Evolutionary conservation across 345 rosid species (phyloP).

Genomic region (Citrus glauca): DNA sequence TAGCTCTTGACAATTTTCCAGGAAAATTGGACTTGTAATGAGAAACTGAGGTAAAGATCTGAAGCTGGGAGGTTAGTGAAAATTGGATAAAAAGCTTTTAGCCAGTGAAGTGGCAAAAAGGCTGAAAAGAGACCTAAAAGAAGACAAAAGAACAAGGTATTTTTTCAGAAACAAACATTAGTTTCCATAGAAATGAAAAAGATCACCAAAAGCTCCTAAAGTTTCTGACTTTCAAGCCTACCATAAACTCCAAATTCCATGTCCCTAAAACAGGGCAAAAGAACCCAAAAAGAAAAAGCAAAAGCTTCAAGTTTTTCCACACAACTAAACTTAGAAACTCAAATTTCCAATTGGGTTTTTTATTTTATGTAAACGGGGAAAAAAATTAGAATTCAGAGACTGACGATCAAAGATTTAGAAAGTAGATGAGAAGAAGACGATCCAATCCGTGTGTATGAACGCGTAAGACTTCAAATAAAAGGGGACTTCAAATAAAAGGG

Average conservation of each 20-base stretch:
- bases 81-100: background rate
- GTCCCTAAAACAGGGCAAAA: background rate
- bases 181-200: background rate
- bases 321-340: background rate
- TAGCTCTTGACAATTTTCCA: background rate
- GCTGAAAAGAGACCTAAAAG: background rate
- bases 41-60: background rate
- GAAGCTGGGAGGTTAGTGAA: background rate
- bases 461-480: slow-evolving; percentile 32
- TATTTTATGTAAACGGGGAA: too few species aligned
- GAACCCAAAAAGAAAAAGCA: background rate
- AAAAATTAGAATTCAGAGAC: background rate
- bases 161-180: slow-evolving; percentile 4
- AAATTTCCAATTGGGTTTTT: background rate
- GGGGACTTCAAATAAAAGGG: slow-evolving; percentile 13
- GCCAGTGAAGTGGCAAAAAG: slow-evolving; percentile 11
- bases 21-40: background rate
- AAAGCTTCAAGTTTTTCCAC: background rate
- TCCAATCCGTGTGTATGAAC: slow-evolving; percentile 10
- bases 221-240: background rate
- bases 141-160: slow-evolving; percentile 8
- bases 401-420: background rate
- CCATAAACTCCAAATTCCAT: background rate
- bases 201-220: too few species aligned
- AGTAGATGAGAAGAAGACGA: background rate